phyloP scores from a whole-genome alignment of 192 early-diverging fungal species.

The Gryganskiella cystojenkinii region DNA sequence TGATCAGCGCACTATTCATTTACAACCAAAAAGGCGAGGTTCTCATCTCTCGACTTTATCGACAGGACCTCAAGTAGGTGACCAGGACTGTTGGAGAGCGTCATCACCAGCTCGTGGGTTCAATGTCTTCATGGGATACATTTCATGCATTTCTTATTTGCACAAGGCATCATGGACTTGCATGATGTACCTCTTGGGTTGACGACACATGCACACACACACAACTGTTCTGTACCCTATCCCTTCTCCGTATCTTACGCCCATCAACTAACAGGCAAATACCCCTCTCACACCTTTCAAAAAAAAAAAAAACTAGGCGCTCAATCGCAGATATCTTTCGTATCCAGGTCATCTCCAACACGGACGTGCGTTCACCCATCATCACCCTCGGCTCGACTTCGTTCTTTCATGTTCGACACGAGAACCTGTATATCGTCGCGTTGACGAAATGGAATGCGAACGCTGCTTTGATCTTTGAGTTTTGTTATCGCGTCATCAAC shows the following conservation, averaged over 20 bases:
- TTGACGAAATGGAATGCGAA: slow-evolving; percentile 83
- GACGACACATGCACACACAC: too few species aligned
- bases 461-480: slow-evolving; percentile 85
- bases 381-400: slow-evolving; percentile 89
- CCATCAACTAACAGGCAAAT: not conserved
- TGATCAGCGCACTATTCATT: slow-evolving; percentile 96
- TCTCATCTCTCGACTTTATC: slow-evolving; percentile 94
- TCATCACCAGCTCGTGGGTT: too few species aligned
- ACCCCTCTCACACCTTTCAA: too few species aligned
- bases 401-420: slow-evolving; percentile 97
- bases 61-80: slow-evolving; percentile 92
- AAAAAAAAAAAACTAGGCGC: too few species aligned
- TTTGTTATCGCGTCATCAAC: slow-evolving; percentile 78
- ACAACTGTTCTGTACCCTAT: too few species aligned
- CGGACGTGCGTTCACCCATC: slow-evolving; percentile 88
- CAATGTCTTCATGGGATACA: too few species aligned
- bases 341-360: slow-evolving; percentile 95
- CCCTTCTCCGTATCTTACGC: not conserved
- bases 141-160: too few species aligned
- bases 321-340: slow-evolving; percentile 96
- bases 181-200: too few species aligned
- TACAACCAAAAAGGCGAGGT: slow-evolving; percentile 99
- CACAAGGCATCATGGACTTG: too few species aligned
- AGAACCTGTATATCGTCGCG: slow-evolving; percentile 94
- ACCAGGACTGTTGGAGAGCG: too few species aligned